Percentiles rank a stretch among this genome's conserved stretches.
These are phyloP conservation scores for Zygnema cylindricum DNA, from an alignment of 139 green algal species.

Conservation along the genomic window DNA sequence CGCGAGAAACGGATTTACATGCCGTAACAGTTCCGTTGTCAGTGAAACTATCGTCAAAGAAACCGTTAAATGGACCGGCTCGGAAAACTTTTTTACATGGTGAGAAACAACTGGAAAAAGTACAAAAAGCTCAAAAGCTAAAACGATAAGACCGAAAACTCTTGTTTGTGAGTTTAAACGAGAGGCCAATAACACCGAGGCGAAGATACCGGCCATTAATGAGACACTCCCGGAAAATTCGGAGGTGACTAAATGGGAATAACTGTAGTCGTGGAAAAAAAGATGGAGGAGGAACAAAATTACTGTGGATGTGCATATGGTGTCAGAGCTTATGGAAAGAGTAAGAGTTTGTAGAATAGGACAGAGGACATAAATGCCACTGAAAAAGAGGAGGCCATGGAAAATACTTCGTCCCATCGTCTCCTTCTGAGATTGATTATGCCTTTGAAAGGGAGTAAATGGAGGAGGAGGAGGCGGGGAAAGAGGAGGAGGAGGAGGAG, in stretches of 20 bases:
- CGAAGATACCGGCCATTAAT: conserved; percentile 74
- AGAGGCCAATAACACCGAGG: conserved; percentile 81
- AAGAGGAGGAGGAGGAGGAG: too few relatives aligned
- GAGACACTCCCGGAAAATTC: conserved; percentile 76
- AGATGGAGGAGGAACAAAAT: conserved; percentile 78
- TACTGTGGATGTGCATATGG: conserved; percentile 73
- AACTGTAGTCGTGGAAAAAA: conserved; percentile 86
- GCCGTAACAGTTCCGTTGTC: conserved; percentile 18
- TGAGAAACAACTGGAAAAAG: conserved; percentile 76
- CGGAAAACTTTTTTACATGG: not conserved
- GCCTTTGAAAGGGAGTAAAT: too few relatives aligned
- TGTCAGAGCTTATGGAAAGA: conserved; percentile 80
- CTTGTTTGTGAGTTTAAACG: conserved; percentile 70
- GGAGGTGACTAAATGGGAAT: conserved; percentile 32
- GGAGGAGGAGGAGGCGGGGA: too few relatives aligned
- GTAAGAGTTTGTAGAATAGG: conserved; percentile 81
- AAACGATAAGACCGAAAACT: conserved; percentile 77
- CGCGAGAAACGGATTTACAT: conserved; percentile 13
- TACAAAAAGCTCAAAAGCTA: conserved; percentile 72
- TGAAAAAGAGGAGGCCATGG: conserved; percentile 45
- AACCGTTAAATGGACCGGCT: not conserved
- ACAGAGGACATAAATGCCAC: conserved; percentile 75
- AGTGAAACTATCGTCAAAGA: conserved; percentile 15
- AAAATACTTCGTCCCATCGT: conserved; percentile 17
- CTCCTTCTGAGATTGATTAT: not conserved